Base-by-base conservation (phyloP, 129 eudicot genomes). In the Saussurea involucrata region DNA sequence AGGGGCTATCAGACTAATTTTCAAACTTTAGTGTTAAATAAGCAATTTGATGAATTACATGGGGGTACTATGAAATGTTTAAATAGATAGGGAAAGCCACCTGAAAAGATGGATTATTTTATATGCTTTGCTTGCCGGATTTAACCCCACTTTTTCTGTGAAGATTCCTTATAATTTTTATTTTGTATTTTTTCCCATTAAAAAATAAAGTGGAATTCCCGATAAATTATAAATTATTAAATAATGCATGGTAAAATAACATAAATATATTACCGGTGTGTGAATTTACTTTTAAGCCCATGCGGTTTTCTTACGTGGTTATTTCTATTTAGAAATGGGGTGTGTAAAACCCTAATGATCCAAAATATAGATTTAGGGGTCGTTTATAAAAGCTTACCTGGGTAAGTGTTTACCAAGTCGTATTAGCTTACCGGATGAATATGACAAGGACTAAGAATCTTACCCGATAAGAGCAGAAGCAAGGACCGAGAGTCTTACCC, bases 21-120 rank as follows among this genome's bases (percentile, higher is more conserved):
- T 18, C 28, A 33, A 63, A 63, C 3, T 65, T 72, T 33, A 17
- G 69, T 68, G 83, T 33, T 33, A 44, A 10, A 34, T 40, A 49
- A 8, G 4, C 1, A 65, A 65, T 31, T 80, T 46, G 0, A 15
- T 8, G 7, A 55, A 55, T 18, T 63, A 33, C 32, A 72, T 65
- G 83, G 74, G 53, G 55, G 73, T 65, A 44, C 31, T 79, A 8
- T 79, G 83, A 63, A 32, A 80, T 72, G 24, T 69, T 18, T 61
- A 31, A 73, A 73, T 66, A 65, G 68, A 80, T 71, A 24, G 73
- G 69, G 68, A 72, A 72, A 80, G 78, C 67, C 83, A 80, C 78
- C 83, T 73, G 79, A 72, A 57, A 73, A 80, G 79, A 65, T 65
- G 36, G 42, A 67, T 49, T 73, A 66, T 66, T 78, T 66, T 46